Conservation (phyloP, 495 filamentous ascomycete species). For the Rhypophila decipiens region DNA sequence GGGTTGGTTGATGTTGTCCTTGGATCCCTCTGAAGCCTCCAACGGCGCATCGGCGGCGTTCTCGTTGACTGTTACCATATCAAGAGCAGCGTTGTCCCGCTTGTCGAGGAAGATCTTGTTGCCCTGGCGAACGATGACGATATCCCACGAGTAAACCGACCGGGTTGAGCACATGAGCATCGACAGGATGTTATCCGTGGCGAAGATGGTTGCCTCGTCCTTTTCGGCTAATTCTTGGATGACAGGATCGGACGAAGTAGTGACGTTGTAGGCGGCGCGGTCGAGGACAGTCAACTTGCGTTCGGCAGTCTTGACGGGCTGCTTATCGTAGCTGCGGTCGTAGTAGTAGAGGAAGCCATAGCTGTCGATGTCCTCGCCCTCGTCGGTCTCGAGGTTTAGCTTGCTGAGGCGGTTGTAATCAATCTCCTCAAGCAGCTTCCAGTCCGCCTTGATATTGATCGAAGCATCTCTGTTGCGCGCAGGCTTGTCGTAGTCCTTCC, state of each 20-base stretch:
- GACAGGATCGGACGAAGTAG: conserved; percentile 88
- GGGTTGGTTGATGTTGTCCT: conserved; percentile 90
- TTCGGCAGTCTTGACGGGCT: conserved; percentile 79
- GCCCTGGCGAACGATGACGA: conserved; percentile 81
- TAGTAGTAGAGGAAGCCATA: conserved; percentile 99
- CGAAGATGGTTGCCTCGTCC: conserved; percentile 94
- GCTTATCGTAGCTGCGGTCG: conserved; percentile 89
- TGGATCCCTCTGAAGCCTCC: conserved; percentile 85
- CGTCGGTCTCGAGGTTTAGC: conserved; percentile 87
- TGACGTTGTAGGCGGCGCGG: conserved; percentile 94
- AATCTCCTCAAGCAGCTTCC: conserved; percentile 95
- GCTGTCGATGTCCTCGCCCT: conserved; percentile 88
- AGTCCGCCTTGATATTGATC: conserved; percentile 88
- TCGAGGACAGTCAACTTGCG: conserved; percentile 81
- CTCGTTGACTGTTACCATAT: conserved; percentile 97
- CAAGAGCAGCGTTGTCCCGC: conserved; percentile 84
- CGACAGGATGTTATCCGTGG: conserved; percentile 91
- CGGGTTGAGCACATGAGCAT: conserved; percentile 98
- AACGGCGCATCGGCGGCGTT: conserved; percentile 95
- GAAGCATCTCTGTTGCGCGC: conserved; percentile 92
- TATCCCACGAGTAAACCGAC: conserved; percentile 95
- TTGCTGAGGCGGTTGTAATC: conserved; percentile 93
- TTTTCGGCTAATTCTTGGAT: conserved; percentile 96
- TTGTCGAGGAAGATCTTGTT: conserved; percentile 99
- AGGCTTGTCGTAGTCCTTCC: conserved; percentile 99